Evolutionary conservation across 2,329 filamentous ascomycete species (phyloP), one percentile per base, ranked within the genome.

Genomic region (Phialophora verrucosa): DNA sequence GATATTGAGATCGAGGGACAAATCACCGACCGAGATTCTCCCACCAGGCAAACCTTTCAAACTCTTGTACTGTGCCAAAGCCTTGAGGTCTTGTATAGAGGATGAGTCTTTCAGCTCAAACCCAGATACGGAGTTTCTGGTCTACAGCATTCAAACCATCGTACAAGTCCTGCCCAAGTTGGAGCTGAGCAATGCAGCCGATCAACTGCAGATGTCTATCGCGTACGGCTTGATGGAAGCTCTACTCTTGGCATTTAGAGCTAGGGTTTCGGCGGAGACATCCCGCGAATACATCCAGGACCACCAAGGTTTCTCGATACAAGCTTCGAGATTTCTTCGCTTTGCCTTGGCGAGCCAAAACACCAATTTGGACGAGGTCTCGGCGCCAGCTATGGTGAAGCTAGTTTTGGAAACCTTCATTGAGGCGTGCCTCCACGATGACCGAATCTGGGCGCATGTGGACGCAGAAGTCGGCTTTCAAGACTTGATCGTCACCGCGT

Each of bases 61-160:
- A 72, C 87, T 88, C 1, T 82, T 93, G 0, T 96, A 93, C 75
- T 89, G 90, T 2, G 78, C 92, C 0, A 84, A 90, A 73, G 86
- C 88, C 0, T 81, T 96, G 47, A 80, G 83, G 25, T 84, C 87
- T 62, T 90, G 88, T 74, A 82, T 92, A 47, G 79, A 82, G 29
- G 78, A 78, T 68, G 79, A 80, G 74, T 78, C 73, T 7, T 71
- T 78, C 20, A 77, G 80, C 73, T 67, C 74, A 14, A 73, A 74
- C 6, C 75, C 76, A 17, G 75, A 78, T 44, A 73, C 75, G 61
- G 69, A 69, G n/a, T 79, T 81, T 58, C 73, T 81, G 12, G 73
- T 72, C 51, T 81, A 81, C 63, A 80, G 78, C 66, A 77, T 89
- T 64, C 79, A 78, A 6, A 79, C 90, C 31, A 77, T 90, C 25